Evolutionary conservation across 2,329 filamentous ascomycete genomes (phyloP).

Genomic region (Aspergillus novofumigatus): DNA sequence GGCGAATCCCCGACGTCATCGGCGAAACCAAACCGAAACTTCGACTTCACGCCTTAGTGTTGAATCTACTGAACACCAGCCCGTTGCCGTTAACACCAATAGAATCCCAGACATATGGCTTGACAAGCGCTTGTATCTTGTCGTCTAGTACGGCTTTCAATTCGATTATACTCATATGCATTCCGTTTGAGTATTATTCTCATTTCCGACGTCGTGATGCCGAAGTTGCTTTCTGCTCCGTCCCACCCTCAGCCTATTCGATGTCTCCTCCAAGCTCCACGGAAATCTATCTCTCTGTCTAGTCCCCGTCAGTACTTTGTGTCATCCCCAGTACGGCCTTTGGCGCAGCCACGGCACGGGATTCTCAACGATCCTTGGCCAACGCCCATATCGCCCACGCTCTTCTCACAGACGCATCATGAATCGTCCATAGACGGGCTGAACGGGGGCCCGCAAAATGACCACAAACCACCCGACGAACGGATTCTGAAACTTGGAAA

Average conservation of each 20-base stretch:
- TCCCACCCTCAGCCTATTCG: slow-evolving; percentile 3
- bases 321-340: slow-evolving; percentile 24
- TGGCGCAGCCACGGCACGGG: slow-evolving; percentile 36
- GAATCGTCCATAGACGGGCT: slow-evolving; percentile 21
- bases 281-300: slow-evolving; percentile 2
- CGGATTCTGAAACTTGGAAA: slow-evolving; percentile 59
- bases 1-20: slow-evolving; percentile 4
- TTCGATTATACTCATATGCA: slow-evolving; percentile 1
- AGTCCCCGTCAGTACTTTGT: slow-evolving; percentile 21
- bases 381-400: slow-evolving; percentile 16
- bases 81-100: background rate
- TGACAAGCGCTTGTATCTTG: background rate
- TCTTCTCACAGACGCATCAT: slow-evolving; percentile 24
- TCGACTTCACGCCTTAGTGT: background rate
- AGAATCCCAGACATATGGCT: slow-evolving; percentile 1
- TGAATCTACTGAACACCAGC: background rate
- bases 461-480: slow-evolving; percentile 53
- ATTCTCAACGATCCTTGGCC: slow-evolving; percentile 35
- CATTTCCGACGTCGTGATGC: slow-evolving; percentile 18
- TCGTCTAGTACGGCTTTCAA: slow-evolving; percentile 5
- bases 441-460: slow-evolving; percentile 20
- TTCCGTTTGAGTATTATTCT: background rate
- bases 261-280: slow-evolving; percentile 4
- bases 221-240: slow-evolving; percentile 19
- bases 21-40: background rate